phyloP scores from a whole-genome alignment of 805 yeast species.

The Metschnikowia colocasiae region DNA sequence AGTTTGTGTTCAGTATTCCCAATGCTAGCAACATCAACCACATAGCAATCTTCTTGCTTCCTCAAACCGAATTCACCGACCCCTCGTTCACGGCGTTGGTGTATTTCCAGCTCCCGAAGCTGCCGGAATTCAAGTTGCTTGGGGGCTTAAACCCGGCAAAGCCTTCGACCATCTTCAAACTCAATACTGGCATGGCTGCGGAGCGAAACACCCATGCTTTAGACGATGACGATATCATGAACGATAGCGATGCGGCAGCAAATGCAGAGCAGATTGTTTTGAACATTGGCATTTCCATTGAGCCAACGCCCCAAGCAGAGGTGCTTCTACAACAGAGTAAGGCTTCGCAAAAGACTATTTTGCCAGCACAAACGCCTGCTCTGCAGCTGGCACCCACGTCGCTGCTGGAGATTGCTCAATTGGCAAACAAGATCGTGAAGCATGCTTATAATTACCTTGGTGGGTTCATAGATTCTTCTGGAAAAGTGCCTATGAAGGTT shows the following conservation, averaged over 20 bases:
- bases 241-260: conserved; percentile 24
- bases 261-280: conserved; percentile 11
- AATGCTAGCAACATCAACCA: conserved; percentile 70
- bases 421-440: conserved; percentile 85
- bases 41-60: conserved; percentile 78
- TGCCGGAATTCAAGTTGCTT: conserved; percentile 57
- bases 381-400: conserved; percentile 19
- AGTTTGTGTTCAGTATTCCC: conserved; percentile 60
- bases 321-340: conserved; percentile 48
- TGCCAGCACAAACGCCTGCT: conserved; percentile 22
- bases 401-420: conserved; percentile 40
- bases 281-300: conserved; percentile 86
- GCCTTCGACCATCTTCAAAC: conserved; percentile 88
- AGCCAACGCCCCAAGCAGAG: conserved; percentile 67
- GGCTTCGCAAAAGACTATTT: conserved; percentile 19
- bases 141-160: conserved; percentile 63
- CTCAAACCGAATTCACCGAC: conserved; percentile 66
- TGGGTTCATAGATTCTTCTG: conserved; percentile 76
- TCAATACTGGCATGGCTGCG: conserved; percentile 43
- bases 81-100: conserved; percentile 75
- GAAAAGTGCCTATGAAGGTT: conserved; percentile 80
- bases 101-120: conserved; percentile 75
- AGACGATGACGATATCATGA: conserved; percentile 33
- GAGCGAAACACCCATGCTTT: conserved; percentile 11
- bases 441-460: conserved; percentile 90